Evolutionary conservation across 1,284 basidiomycete species (phyloP).

Genomic region (Albatrellus sp.): DNA sequence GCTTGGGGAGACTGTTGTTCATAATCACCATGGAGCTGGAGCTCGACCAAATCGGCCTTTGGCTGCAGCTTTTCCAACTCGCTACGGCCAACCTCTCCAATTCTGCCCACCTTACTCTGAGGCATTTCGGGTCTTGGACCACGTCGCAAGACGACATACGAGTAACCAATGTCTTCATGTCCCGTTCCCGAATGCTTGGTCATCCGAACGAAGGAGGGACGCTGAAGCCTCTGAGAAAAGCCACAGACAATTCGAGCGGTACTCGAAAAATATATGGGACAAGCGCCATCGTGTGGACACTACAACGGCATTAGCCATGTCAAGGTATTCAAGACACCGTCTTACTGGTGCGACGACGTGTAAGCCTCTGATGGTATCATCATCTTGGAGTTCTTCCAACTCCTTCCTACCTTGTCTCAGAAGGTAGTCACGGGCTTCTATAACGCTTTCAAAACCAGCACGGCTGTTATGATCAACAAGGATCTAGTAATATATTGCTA

Average conservation of each 20-base stretch:
- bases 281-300: conserved; percentile 87
- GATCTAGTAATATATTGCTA: conserved; percentile 33
- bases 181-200: conserved; percentile 80
- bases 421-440: conserved; percentile 73
- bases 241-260: conserved; percentile 53
- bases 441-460: conserved; percentile 71
- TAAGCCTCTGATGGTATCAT: conserved; percentile 35
- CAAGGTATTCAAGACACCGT: conserved; percentile 6
- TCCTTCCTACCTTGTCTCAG: conserved; percentile 58
- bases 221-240: conserved; percentile 80
- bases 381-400: conserved; percentile 29
- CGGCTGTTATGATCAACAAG: conserved; percentile 79
- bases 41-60: conserved; percentile 25
- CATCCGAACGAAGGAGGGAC: conserved; percentile 73
- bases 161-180: conserved; percentile 81
- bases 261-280: conserved; percentile 59
- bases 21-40: conserved; percentile 31
- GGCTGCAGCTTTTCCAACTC: conserved; percentile 25
- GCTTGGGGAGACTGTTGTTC: neutral
- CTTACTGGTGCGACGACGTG: conserved; percentile 77
- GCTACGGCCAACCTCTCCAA: conserved; percentile 45
- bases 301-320: conserved; percentile 21
- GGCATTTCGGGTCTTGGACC: conserved; percentile 50
- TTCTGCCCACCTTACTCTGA: conserved; percentile 40
- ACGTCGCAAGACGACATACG: conserved; percentile 82